phyloP scores from a whole-genome alignment of 176 grass and related monocot genomes.

The Aegilops longissima region DNA sequence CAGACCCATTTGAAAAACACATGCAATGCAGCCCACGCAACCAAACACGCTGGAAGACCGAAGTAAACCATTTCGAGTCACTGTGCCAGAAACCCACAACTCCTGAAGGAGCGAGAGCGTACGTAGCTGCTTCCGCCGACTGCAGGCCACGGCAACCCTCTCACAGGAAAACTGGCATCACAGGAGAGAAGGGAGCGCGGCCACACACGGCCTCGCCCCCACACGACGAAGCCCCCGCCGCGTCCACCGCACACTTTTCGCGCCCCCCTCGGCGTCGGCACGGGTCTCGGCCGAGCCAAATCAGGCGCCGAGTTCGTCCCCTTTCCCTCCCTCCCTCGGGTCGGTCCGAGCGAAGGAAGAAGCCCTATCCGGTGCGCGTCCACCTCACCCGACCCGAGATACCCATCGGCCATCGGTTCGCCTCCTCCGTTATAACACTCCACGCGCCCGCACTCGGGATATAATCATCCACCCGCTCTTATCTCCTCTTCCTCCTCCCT shows the following conservation, averaged over 20 bases:
- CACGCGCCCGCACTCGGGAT: conserved; percentile 27
- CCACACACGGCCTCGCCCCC: not conserved
- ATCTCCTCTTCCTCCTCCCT: conserved; percentile 10
- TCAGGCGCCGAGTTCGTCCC: not conserved
- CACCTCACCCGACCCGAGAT: not conserved
- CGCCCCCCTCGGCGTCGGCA: not conserved
- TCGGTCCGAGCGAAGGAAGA: not conserved
- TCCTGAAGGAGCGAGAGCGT: too few species aligned
- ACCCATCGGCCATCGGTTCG: not conserved
- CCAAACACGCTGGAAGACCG: too few species aligned
- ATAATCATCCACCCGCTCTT: conserved; percentile 1
- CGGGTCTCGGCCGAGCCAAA: not conserved
- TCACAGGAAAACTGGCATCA: too few species aligned
- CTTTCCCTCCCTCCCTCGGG: not conserved
- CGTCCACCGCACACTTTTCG: conserved; percentile 15
- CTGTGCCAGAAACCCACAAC: too few species aligned
- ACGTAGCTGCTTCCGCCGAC: too few species aligned
- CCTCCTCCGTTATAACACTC: conserved; percentile 9
- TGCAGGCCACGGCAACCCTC: too few species aligned
- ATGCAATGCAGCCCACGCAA: too few species aligned
- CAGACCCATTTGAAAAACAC: too few species aligned
- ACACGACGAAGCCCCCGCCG: not conserved
- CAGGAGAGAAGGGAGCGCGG: not conserved
- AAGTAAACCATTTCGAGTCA: too few species aligned
- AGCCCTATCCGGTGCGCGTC: conserved; percentile 31